Evolutionary conservation across 2,329 filamentous ascomycete species (phyloP), one percentile per base, ranked within the genome.

Genomic region (Cryphonectria nitschkei): DNA sequence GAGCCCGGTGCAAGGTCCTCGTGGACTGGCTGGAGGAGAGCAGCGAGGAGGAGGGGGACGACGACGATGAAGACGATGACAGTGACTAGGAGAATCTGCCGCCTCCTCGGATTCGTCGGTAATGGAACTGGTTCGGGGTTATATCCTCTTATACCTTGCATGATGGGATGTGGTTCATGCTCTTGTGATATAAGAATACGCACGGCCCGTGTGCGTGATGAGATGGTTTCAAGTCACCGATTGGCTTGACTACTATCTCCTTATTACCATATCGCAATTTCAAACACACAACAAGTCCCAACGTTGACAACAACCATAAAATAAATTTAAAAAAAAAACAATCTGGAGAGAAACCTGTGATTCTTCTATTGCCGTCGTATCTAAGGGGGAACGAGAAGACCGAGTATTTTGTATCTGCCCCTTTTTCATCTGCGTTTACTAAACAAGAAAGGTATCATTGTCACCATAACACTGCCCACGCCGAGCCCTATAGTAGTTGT

Each of bases 11-110:
- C 70, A 86, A 89, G 76, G 89, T 90, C 67, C 88, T 98, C 79
- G 90, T 98, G 61, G 93, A 97, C 77, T 93, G 95, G 90, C 80
- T 95, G 75, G 92, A 92, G 77, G 91, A 94, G 78, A 93, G 92
- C 1, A 89, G 91, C 65, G 90, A 91, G 74, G 90, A 91, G 75
- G 84, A 87, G 50, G 90, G 90, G 73, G 90, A 90, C 72, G 89
- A 90, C n/a, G 91, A 92, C 1, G 88, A 90, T 7, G 88, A 89
- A 8, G 88, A 90, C 1, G 82, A 84, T 0, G 82, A 84, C 8
- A 71, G 68, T 50, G 71, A 73, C 58, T 71, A 73, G 71, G 61
- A 39, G 63, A 62, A 11, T 43, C 22, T 60, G 43, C 29, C n/a
- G 46, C 6, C 22, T 56, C 39, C 32, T 68, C 65, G 3, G 66